Base-by-base conservation (phyloP, 1,284 basidiomycete genomes). In the Papiliotrema laurentii region DNA sequence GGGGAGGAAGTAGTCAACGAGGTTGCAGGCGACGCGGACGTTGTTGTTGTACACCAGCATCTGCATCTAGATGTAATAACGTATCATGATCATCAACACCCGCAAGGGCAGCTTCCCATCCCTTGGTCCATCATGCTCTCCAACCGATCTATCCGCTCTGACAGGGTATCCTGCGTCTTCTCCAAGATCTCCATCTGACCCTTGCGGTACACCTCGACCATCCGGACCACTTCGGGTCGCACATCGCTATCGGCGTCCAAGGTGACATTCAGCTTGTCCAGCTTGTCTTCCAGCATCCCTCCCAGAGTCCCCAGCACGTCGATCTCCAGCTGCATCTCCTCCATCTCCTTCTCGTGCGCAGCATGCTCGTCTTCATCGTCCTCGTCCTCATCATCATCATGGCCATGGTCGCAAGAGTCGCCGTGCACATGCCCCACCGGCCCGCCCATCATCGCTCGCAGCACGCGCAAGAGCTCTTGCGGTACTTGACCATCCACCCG, bases 391-490 rank as follows among this genome's bases (percentile, higher is more conserved):
- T 60, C 54, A 11, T 54, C 50, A 7, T 51, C 53, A 24, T 50
- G 33, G 14, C 43, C 50, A 31, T 48, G 47, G 21, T 49, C 61
- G 67, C 71, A 45, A 6, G 9, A 30, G 27, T 37, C 30, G 5
- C 35, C 44, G 26, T 46, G 44, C n/a, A 5, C 35, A 24, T 46
- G 44, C 19, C 21, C 33, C 16, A 35, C 26, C 14, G 13, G 66
- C n/a, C n/a, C n/a, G 4, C 51, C 56, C 28, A 68, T 42, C 55
- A 75, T 46, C 24, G 73, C 61, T 9, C 71, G 57, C 16, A 74
- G 56, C 16, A 86, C 80, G 16, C 76, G 72, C 81, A 86, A 85
- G 6, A 89, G 66, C 0, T 76, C 79, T 10, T 83, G 79, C 2
- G 75, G 79, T 2, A 82, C 79, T 16, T 61, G 66, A 0, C 82